Evolutionary conservation across 768 basidiomycete genomes (phyloP), one percentile per base, ranked within the genome.

Genomic region (Mycena crocata): DNA sequence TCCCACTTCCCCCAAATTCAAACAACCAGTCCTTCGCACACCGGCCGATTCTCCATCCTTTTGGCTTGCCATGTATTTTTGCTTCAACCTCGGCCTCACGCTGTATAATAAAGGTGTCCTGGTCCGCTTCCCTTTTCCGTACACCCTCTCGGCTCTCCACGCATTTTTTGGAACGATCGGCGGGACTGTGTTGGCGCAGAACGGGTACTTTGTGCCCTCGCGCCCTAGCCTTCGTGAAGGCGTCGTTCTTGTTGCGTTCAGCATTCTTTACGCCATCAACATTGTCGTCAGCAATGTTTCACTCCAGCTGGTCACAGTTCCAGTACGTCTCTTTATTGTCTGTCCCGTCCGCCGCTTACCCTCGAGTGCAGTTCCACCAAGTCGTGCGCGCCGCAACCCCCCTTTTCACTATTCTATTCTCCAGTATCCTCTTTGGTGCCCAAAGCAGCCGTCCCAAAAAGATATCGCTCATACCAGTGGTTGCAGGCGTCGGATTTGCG

Each of bases 31-130:
- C n/a, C 32, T 34, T 15, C 28, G 46, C 24, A 12, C 57, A 23
- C 54, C n/a, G 21, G 49, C 57, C 57, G 59, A 68, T 23, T 81
- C 79, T 5, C 74, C 79, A 26, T 70, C 78, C 1, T 81, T 84
- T 57, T 96, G 94, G 94, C 86, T 98, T 21, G 71, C 77, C 5
- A 82, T 94, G 66, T 99, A 98, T 82, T 98, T 99, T 74, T 77
- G 82, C 66, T 92, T 96, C 85, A 99, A 98, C 79, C 89, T 99
- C 31, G 86, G 88, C 14, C 87, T 99, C 69, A 99, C 97, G 10
- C 82, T 99, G 46, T 98, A 94, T 80, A 99, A 99, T 86, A 99
- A 99, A 79, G 85, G 88, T 39, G 90, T 99, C 21, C 89, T 99
- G 67, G 90, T 93, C 57, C 88, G 86, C 61, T 99, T 99, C 75